Base-by-base conservation (phyloP, 1,284 basidiomycete species). In the Trichosporon coremiiforme region DNA sequence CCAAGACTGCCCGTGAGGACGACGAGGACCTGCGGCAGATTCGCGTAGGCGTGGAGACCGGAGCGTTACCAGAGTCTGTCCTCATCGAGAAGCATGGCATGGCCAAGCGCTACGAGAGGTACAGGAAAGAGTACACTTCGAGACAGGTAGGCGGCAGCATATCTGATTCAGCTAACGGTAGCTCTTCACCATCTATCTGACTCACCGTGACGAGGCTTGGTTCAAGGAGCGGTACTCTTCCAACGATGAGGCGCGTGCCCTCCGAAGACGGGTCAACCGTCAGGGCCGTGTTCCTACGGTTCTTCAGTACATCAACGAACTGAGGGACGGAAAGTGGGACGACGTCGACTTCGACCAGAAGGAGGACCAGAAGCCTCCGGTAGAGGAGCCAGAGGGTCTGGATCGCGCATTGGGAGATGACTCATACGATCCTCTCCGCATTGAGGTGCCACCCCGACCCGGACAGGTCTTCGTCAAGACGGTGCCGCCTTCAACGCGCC, bases 381-480 rank as follows among this genome's bases (percentile, higher is more conserved):
- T 69, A 10, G 76, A 78, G 29, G 77, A 80, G 72, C 77, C 78
- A 0, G 80, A 81, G 68, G 78, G 75, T 2, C 64, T 79, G 9
- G 75, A 78, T 65, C 74, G 76, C 3, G 77, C 75, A 2, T 65
- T 79, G 67, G 77, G 79, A 9, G 80, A 80, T 38, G 89, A 87
- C n/a, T 90, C 91, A 77, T 91, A 92, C 77, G 70, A 76, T 50
- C 68, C 73, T 0, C 70, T 82, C 8, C 78, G 81, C 29, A 70
- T 93, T 68, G 88, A 90, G 74, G 89, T 92, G 22, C 86, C 87
- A 50, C 89, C 92, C 29, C 89, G 92, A 75, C 90, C 91, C 13
- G 92, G 92, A 77, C 93, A 95, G 80, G 89, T 98, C 65, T 93
- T 96, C 88, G 94, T 97, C 78, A 90, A 94, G 74, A 94, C 92